These are phyloP conservation scores for Iris macrosiphon DNA, from an alignment of 106 monocot species.

Conservation along the genomic window DNA sequence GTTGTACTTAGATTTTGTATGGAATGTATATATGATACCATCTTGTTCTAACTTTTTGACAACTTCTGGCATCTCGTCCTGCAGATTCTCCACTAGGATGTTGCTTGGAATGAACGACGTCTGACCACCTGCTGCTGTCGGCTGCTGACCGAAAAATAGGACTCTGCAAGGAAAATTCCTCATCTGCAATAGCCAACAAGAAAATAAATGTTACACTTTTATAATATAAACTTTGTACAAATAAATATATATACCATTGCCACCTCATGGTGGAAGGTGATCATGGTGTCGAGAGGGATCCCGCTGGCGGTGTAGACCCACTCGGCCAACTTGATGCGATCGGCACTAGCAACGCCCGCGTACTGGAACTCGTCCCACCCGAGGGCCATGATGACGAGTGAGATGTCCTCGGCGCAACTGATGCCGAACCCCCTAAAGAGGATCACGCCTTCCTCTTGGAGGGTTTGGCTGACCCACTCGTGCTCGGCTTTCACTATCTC, in stretches of 20 bases:
- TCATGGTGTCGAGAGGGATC: conserved; percentile 8
- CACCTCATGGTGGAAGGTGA: conserved; percentile 40
- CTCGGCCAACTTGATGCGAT: conserved; percentile 8
- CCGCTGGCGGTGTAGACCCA: conserved; percentile 21
- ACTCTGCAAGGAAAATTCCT: not conserved
- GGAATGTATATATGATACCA: not conserved
- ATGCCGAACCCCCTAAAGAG: conserved; percentile 26
- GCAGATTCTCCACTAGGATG: conserved; percentile 4
- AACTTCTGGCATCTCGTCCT: conserved; percentile 1
- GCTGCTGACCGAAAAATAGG: conserved; percentile 4
- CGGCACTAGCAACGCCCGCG: conserved; percentile 13
- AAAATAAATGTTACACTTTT: too few species aligned
- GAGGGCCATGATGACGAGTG: conserved; percentile 11
- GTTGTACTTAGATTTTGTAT: not conserved
- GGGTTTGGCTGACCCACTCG: not conserved
- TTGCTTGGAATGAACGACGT: conserved; percentile 6
- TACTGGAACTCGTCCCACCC: conserved; percentile 27
- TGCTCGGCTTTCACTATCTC: conserved; percentile 4
- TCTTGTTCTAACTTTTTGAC: not conserved
- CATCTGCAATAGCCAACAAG: too few species aligned
- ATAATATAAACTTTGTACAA: too few species aligned
- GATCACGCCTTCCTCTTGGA: conserved; percentile 18
- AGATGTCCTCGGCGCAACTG: conserved; percentile 13
- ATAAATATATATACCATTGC: too few species aligned
- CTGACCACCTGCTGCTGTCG: not conserved